These are phyloP conservation scores for Eleusine coracana DNA, from an alignment of 176 grass and related monocot genomes.

Conservation along the genomic window DNA sequence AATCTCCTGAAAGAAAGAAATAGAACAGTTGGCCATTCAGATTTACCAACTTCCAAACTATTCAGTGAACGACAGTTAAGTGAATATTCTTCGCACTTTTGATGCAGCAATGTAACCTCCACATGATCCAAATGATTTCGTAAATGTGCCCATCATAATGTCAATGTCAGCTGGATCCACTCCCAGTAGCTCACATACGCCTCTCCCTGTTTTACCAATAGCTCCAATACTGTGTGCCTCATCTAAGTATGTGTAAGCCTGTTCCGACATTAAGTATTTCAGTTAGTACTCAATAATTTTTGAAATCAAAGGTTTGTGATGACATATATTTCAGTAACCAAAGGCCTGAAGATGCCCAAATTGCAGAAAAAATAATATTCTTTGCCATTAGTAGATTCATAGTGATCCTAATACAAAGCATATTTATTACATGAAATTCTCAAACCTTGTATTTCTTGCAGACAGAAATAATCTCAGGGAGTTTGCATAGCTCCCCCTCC, in stretches of 20 bases:
- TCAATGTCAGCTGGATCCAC: slow-evolving; percentile 89
- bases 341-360: neutral
- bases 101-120: slow-evolving; percentile 95
- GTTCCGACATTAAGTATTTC: slow-evolving; percentile 35
- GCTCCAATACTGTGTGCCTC: slow-evolving; percentile 98
- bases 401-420: slow-evolving; percentile 21
- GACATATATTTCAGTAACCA: slow-evolving; percentile 24
- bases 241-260: slow-evolving; percentile 94
- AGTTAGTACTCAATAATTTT: slow-evolving; percentile 11
- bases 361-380: slow-evolving; percentile 1
- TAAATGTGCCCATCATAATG: slow-evolving; percentile 99
- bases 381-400: slow-evolving; percentile 24
- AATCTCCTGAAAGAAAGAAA: slow-evolving; percentile 67
- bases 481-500: slow-evolving; percentile 92
- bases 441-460: slow-evolving; percentile 97
- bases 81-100: slow-evolving; percentile 53
- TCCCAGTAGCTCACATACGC: slow-evolving; percentile 86
- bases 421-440: slow-evolving; percentile 22
- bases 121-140: slow-evolving; percentile 92
- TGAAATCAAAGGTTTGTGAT: neutral
- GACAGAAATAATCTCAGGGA: slow-evolving; percentile 85
- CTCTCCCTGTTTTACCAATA: slow-evolving; percentile 80
- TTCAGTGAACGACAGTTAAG: slow-evolving; percentile 26
- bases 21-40: slow-evolving; percentile 21
- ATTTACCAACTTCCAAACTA: slow-evolving; percentile 27